Evolutionary conservation across 2,329 filamentous ascomycete species (phyloP).

Genomic region (Penicillium paneum): DNA sequence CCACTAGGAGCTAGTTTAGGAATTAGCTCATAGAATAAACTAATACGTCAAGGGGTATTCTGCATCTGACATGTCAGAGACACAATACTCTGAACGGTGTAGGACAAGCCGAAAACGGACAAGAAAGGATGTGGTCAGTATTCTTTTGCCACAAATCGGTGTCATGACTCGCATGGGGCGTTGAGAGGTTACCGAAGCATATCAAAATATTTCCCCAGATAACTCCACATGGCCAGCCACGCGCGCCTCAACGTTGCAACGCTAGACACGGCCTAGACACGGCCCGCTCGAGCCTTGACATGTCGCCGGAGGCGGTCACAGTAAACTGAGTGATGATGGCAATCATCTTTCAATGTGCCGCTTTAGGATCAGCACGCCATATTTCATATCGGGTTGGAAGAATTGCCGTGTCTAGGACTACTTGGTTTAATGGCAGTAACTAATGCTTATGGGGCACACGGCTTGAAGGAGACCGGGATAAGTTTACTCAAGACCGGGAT

Average conservation of each 20-base stretch:
- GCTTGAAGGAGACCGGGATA: background rate
- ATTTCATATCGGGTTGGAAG: background rate
- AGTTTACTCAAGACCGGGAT: background rate
- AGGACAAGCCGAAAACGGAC: background rate
- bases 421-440: background rate
- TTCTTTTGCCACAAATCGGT: background rate
- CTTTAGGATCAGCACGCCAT: background rate
- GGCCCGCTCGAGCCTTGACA: background rate
- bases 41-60: background rate
- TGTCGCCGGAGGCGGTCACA: slow-evolving; percentile 3
- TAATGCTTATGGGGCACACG: background rate
- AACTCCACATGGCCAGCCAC: slow-evolving; percentile 15
- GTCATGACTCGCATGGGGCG: background rate
- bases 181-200: background rate
- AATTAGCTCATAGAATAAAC: background rate
- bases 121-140: background rate
- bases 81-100: background rate
- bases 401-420: background rate
- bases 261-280: background rate
- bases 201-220: background rate
- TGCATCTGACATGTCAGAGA: background rate
- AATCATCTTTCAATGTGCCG: background rate
- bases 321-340: background rate
- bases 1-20: background rate
- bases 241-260: slow-evolving; percentile 4